Base-by-base conservation (phyloP, 164 flowering plant genomes). In the Protea cynaroides region DNA sequence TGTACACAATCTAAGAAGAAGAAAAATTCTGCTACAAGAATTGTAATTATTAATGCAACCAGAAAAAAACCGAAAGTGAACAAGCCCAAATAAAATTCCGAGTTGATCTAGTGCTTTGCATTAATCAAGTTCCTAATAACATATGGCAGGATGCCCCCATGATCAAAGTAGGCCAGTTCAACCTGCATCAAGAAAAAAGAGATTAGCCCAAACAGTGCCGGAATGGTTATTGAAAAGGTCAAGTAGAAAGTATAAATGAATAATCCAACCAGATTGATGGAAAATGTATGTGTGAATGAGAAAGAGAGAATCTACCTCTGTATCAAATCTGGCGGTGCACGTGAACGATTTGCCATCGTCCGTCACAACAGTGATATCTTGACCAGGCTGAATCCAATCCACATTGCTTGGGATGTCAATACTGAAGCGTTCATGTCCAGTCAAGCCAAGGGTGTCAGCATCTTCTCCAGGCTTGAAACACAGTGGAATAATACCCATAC, bases 401-500 rank as follows among this genome's bases (percentile, higher is more conserved):
- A 83, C 80, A 59, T 66, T 81, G 66, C 74, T 67, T n/a, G 96
- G 93, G 55, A 89, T 86, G 29, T 89, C 80, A 24, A 89, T 87
- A 65, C 57, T 81, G 77, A 75, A 89, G 15, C 88, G 85, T 66
- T 89, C 93, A 58, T 83, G 84, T 21, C 96, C 93, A 15, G 93
- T 84, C 77, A 89, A 71, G 12, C 93, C 93, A 29, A 86, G 84
- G 47, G 84, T 82, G 17, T 89, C 96, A 7, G 93, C 91, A 76
- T 89, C 96, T 70, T 89, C 87, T 12, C 93, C 91, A 21, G 87
- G 18, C 80, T 87, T 87, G 74, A 83, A 90, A 64, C 93, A 90
- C 8, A 87, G 73, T 2, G 94, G 94, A 67, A 90, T 67, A 22
- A 90, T 80, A 19, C 92, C 94, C 97, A 90, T 90, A 5, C 97